Percentiles rank a stretch among this genome's conserved stretches.
Evolutionary conservation across 2,329 filamentous ascomycete species (phyloP).

Genomic region (Calonectria hongkongensis): DNA sequence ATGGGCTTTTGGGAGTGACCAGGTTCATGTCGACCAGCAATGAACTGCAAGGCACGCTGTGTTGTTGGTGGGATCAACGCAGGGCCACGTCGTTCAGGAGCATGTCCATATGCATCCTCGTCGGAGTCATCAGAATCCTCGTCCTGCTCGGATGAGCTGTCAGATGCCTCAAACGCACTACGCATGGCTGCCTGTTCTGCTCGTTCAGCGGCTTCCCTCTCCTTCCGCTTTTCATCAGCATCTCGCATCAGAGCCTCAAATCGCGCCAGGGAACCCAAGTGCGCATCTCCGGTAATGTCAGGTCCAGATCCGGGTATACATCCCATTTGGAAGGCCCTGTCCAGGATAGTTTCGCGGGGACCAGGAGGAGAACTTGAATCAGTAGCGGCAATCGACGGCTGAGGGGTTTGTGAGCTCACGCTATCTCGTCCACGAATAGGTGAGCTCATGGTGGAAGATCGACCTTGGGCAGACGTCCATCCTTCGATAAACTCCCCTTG

Average conservation of each 20-base stretch:
- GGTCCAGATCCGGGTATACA: constrained; percentile 77
- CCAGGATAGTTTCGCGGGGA: constrained; percentile 79
- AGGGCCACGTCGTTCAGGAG: constrained; percentile 56
- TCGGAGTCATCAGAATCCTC: constrained; percentile 64
- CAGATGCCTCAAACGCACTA: constrained; percentile 72
- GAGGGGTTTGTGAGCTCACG: constrained; percentile 69
- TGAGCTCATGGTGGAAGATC: constrained; percentile 75
- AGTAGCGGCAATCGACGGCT: constrained; percentile 60
- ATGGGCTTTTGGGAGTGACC: constrained; percentile 57
- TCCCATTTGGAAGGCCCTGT: constrained; percentile 78
- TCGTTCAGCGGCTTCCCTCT: constrained; percentile 60
- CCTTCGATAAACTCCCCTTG: constrained; percentile 75
- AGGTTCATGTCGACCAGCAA: constrained; percentile 65
- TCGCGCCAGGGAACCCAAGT: constrained; percentile 77
- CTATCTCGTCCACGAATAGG: constrained; percentile 73
- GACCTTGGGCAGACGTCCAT: constrained; percentile 76
- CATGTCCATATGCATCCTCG: constrained; percentile 63
- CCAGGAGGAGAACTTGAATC: constrained; percentile 70
- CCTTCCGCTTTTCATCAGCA: constrained; percentile 70
- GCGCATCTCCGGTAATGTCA: constrained; percentile 74
- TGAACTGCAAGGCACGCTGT: constrained; percentile 71
- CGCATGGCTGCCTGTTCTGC: constrained; percentile 61
- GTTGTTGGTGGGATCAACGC: constrained; percentile 67
- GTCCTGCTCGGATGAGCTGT: constrained; percentile 64
- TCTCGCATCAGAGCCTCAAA: constrained; percentile 81